Conservation (phyloP, 805 yeast genomes). For the Saturnispora hagleri region DNA sequence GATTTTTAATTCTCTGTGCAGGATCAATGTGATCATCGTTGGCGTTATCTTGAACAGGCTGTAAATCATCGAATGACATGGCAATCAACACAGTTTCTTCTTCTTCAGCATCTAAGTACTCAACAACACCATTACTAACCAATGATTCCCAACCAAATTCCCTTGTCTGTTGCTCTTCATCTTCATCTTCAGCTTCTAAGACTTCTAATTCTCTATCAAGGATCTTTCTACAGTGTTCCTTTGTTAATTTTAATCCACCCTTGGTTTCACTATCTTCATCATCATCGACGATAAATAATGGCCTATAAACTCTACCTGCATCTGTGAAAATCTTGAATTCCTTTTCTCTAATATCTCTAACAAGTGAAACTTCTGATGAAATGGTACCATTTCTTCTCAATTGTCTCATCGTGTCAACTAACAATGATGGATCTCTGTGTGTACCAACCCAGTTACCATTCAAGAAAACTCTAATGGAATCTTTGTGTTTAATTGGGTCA, state of each 20-base stretch:
- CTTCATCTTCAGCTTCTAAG: slow-evolving; percentile 35
- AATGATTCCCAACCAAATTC: slow-evolving; percentile 77
- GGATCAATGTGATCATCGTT: slow-evolving; percentile 44
- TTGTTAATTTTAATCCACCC: slow-evolving; percentile 75
- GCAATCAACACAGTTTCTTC: slow-evolving; percentile 98
- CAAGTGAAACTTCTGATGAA: slow-evolving; percentile 91
- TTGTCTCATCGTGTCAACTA: slow-evolving; percentile 83
- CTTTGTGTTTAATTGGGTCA: slow-evolving; percentile 84
- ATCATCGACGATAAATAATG: slow-evolving; percentile 87
- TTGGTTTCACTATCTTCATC: slow-evolving; percentile 57
- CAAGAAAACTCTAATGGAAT: slow-evolving; percentile 88
- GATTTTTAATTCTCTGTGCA: slow-evolving; percentile 75
- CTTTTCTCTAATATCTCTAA: slow-evolving; percentile 93
- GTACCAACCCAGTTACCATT: slow-evolving; percentile 99
- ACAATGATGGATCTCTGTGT: slow-evolving; percentile 89
- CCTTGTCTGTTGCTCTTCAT: slow-evolving; percentile 33
- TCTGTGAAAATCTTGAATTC: slow-evolving; percentile 95
- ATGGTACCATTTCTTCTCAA: slow-evolving; percentile 93
- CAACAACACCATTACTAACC: slow-evolving; percentile 80
- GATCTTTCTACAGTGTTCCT: slow-evolving; percentile 72
- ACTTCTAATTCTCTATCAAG: slow-evolving; percentile 56
- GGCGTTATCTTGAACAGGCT: slow-evolving; percentile 36
- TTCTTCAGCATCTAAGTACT: slow-evolving; percentile 97
- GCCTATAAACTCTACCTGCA: slow-evolving; percentile 98
- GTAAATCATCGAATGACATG: slow-evolving; percentile 96